These are phyloP conservation scores for Tetraselmis striata DNA, from an alignment of 139 green algal species.

Conservation along the genomic window DNA sequence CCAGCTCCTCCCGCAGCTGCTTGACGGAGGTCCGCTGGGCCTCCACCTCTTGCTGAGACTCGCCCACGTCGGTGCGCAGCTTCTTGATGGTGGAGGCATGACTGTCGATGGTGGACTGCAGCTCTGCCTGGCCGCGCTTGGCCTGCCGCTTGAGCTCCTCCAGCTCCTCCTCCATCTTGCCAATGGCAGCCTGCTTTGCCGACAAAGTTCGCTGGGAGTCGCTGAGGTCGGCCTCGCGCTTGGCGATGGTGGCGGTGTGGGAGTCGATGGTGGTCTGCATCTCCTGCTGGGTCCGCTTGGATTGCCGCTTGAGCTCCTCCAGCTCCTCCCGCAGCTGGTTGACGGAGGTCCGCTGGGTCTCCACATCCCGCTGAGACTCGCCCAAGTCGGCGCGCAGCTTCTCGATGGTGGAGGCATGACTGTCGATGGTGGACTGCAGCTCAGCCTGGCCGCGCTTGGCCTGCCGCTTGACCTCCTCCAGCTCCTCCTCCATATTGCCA, in stretches of 20 bases:
- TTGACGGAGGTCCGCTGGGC: too few relatives aligned
- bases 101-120: neutral
- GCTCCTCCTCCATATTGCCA: neutral
- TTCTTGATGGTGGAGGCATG: neutral
- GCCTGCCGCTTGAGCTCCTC: neutral
- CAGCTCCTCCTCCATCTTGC: neutral
- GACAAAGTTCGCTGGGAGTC: neutral
- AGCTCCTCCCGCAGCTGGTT: neutral
- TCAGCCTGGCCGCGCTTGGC: neutral
- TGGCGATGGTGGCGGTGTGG: neutral
- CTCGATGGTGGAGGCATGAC: neutral
- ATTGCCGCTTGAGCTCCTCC: neutral
- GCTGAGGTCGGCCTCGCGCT: neutral
- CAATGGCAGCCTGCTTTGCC: neutral
- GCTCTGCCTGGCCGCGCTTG: neutral
- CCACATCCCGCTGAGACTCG: neutral
- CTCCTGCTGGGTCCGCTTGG: neutral
- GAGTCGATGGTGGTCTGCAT: neutral
- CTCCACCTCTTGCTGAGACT: neutral
- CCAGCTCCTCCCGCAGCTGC: neutral
- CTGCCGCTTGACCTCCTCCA: neutral
- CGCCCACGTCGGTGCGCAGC: neutral
- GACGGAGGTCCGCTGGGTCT: neutral
- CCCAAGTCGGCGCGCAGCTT: neutral
- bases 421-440: neutral